A percentile compares a stretch with the other conserved stretches of the same genome.
Evolutionary conservation across 495 filamentous ascomycete species (phyloP).

Genomic region (Astrothelium subdiscretum): DNA sequence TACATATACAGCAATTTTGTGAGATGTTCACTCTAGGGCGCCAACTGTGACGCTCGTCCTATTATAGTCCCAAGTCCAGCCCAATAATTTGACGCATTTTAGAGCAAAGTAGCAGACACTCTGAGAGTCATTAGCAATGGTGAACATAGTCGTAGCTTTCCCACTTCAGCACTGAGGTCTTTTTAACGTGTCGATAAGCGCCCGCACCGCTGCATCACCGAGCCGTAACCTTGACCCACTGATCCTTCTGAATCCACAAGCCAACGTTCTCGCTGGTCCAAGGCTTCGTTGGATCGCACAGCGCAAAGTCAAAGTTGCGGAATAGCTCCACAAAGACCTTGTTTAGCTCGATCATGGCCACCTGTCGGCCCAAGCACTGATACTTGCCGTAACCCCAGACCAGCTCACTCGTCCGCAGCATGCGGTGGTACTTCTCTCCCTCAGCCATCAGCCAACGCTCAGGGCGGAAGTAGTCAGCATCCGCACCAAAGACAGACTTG

Average conservation of each 20-base stretch:
- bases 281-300: constrained; percentile 1
- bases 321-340: constrained; percentile 17
- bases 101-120: too few relatives aligned
- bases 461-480: constrained; percentile 50
- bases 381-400: constrained; percentile 14
- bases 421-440: constrained; percentile 11
- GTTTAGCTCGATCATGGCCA: constrained; percentile 18
- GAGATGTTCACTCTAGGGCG: too few relatives aligned
- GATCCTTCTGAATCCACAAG: not conserved
- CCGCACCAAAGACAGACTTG: constrained; percentile 46
- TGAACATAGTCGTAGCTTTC: too few relatives aligned
- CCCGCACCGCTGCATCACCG: too few relatives aligned
- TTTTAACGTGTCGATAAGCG: too few relatives aligned
- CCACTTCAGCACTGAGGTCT: too few relatives aligned
- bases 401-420: constrained; percentile 6
- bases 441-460: constrained; percentile 53
- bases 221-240: not conserved
- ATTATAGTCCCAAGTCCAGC: too few relatives aligned
- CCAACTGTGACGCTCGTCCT: too few relatives aligned
- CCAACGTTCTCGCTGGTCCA: constrained; percentile 6
- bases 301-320: constrained; percentile 1
- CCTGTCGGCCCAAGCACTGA: constrained; percentile 16
- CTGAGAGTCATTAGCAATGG: too few relatives aligned
- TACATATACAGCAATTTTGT: too few relatives aligned
- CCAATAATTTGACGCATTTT: too few relatives aligned